Base-by-base conservation (phyloP, 1,284 basidiomycete species). In the Puccinia hordei region DNA sequence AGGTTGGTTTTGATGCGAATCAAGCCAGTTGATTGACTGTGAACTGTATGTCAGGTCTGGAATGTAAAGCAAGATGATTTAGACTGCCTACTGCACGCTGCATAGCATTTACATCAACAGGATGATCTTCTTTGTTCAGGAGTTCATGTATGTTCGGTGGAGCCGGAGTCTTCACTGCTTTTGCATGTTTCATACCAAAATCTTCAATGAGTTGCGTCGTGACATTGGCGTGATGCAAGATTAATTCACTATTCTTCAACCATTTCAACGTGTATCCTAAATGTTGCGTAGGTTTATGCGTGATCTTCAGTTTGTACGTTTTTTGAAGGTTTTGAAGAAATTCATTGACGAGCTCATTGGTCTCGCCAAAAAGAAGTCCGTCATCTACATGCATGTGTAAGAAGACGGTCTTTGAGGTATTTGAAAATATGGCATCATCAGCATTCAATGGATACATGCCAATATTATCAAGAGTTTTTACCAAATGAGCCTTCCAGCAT, bases 221-320 rank as follows among this genome's bases (percentile, higher is more conserved):
- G 3, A 53, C 8, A 57, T 73, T n/a, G 1, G 53, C n/a, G 2
- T 73, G 71, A 57, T 73, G 71, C 4, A 73, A 6, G 4, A 71
- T 51, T 22, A 53, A 24, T 33, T 13, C 13, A 15, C 30, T 12
- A 57, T 24, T 12, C 6, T 41, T 12, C 12, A 41, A 12, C 38
- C 38, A 41, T 12, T 41, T 41, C 6, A 41, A 12, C 4, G 24
- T 38, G 13, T 55, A 30, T 3, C 71, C 71, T 3, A 73, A 19
- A n/a, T 73, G 53, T 57, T 73, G 71, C 12, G 24, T 51, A 17
- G 71, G 71, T 3, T 38, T 6, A 13, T 73, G 19, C 12, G 35
- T 57, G 49, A 73, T 55, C 51, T 73, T 73, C 30, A 73, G 22
- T 12, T 57, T 38, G 30, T 46, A 69, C 10, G 44, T 66, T n/a